phyloP scores from a whole-genome alignment of 768 basidiomycete species.

The Podaxis sp. region DNA sequence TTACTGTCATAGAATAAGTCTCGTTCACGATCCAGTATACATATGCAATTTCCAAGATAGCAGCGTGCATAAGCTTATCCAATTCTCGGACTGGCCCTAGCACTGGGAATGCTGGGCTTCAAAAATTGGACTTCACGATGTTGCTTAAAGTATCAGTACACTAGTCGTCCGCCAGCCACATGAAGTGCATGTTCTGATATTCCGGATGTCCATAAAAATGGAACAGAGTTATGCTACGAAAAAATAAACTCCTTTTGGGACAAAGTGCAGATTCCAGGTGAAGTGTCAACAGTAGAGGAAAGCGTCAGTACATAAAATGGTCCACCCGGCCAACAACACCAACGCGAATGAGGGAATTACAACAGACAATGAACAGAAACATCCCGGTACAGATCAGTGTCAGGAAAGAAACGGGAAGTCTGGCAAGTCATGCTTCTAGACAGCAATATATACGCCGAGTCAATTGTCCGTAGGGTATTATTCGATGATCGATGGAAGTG shows the following conservation, averaged over 20 bases:
- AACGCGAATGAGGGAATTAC: background rate
- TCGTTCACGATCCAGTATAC: background rate
- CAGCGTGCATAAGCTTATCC: background rate
- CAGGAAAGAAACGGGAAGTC: background rate
- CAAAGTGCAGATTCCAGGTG: background rate
- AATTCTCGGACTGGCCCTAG: background rate
- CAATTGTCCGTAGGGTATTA: background rate
- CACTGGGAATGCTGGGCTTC: background rate
- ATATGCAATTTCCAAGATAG: background rate
- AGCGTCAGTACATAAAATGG: background rate
- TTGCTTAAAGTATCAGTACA: no score
- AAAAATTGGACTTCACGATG: no score
- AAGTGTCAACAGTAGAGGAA: background rate
- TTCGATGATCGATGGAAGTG: background rate
- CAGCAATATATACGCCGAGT: background rate
- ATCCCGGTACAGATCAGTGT: background rate
- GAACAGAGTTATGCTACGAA: background rate
- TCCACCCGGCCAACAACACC: constrained; percentile 5
- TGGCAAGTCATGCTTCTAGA: background rate
- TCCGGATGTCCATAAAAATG: no score
- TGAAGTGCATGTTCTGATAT: no score
- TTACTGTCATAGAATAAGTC: background rate
- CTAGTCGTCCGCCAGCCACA: no score
- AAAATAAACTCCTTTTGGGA: background rate
- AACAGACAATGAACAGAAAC: background rate